These are phyloP conservation scores for Macrocybe gigantea DNA, from an alignment of 768 basidiomycete species.

Conservation along the genomic window DNA sequence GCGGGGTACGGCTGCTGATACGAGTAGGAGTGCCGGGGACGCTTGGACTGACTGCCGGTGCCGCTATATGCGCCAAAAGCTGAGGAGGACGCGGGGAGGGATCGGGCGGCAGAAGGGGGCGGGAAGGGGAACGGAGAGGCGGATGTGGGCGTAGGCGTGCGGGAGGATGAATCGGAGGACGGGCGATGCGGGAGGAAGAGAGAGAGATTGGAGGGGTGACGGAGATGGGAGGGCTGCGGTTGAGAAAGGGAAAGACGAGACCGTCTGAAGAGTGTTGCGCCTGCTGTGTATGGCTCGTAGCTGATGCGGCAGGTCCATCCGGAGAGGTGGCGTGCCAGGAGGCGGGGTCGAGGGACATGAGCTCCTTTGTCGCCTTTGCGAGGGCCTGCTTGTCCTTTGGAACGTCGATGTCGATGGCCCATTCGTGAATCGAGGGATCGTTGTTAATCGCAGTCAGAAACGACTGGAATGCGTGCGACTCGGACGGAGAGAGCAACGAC, in stretches of 20 bases:
- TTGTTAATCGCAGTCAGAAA: constrained; percentile 55
- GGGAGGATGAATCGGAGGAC: constrained; percentile 14
- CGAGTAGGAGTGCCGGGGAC: constrained; percentile 4
- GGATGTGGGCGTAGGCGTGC: constrained; percentile 17
- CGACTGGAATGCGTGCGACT: constrained; percentile 63
- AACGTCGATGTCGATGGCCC: constrained; percentile 39
- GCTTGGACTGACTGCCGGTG: constrained; percentile 7
- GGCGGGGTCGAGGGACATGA: constrained; percentile 64
- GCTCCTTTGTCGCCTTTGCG: constrained; percentile 75
- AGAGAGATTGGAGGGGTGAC: neutral
- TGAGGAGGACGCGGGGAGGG: too few relatives aligned
- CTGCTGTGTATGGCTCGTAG: constrained; percentile 4
- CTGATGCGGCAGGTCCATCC: constrained; percentile 5
- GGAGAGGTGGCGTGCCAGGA: constrained; percentile 22
- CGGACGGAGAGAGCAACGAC: constrained; percentile 56
- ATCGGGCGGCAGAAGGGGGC: constrained; percentile 2
- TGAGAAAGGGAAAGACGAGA: neutral
- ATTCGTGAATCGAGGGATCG: constrained; percentile 27
- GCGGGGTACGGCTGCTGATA: constrained; percentile 14
- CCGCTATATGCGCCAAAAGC: too few relatives aligned
- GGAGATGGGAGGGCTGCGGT: constrained; percentile 2
- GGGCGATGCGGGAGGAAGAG: constrained; percentile 10
- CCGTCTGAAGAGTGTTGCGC: neutral
- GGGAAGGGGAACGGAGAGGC: constrained; percentile 9
- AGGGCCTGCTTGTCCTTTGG: constrained; percentile 58